Conservation (phyloP, 495 filamentous ascomycete genomes). For the Aspergillus panamensis region DNA sequence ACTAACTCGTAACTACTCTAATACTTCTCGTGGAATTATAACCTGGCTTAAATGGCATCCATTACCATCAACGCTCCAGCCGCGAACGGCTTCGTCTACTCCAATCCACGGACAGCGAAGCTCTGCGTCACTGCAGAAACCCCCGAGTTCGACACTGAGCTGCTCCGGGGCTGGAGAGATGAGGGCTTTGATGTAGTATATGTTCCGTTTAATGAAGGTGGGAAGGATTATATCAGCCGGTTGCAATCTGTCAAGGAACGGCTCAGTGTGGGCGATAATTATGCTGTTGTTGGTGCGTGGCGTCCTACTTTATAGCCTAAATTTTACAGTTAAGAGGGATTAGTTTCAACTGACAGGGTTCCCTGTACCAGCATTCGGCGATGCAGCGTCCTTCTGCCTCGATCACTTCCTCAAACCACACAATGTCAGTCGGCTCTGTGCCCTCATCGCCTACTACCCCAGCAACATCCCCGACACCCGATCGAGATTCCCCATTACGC, state of each 20-base stretch:
- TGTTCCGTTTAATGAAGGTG: slow-evolving; percentile 51
- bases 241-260: slow-evolving; percentile 45
- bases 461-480: slow-evolving; percentile 48
- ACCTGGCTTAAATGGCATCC: slow-evolving; percentile 27
- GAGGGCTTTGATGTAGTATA: slow-evolving; percentile 68
- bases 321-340: neutral
- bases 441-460: slow-evolving; percentile 61
- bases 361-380: slow-evolving; percentile 49
- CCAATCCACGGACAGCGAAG: slow-evolving; percentile 43
- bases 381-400: slow-evolving; percentile 56
- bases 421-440: slow-evolving; percentile 42
- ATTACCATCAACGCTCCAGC: slow-evolving; percentile 41
- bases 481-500: slow-evolving; percentile 43
- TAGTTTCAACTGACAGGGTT: neutral
- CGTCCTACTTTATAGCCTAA: neutral
- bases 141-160: slow-evolving; percentile 56
- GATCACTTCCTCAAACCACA: slow-evolving; percentile 50
- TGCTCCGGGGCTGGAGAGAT: slow-evolving; percentile 55
- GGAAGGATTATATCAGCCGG: slow-evolving; percentile 49
- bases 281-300: slow-evolving; percentile 45
- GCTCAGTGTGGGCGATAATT: slow-evolving; percentile 47
- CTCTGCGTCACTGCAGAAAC: slow-evolving; percentile 63
- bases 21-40: neutral
- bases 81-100: slow-evolving; percentile 38
- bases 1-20: neutral